Evolutionary conservation across 139 green algal genomes (phyloP), one percentile per base, ranked within the genome.

Genomic region (Tetradesmus obliquus): DNA sequence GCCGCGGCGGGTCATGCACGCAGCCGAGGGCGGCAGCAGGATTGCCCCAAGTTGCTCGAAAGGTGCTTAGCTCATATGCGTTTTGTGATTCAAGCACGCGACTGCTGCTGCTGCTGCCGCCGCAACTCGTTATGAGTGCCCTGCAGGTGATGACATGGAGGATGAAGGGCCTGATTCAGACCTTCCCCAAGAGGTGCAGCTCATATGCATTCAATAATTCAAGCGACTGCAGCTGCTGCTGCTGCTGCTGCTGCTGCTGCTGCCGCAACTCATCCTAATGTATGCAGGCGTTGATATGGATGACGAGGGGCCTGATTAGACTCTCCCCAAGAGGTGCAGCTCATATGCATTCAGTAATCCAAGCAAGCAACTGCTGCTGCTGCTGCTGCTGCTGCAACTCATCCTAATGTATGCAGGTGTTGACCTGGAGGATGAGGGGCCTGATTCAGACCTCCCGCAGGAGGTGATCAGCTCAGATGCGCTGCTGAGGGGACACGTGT

Each of bases 401-500:
- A n/a, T n/a, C n/a, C n/a, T n/a, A n/a, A n/a, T n/a, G n/a, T n/a
- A n/a, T n/a, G 17, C 85, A 66, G 69, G 54, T 53, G 54, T n/a
- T 71, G 72, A n/a, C 57, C 8, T 54, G 58, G 71, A 83, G 10
- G 86, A 71, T 5, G 69, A 72, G 51, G 32, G 55, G 69, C 32
- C 69, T 62, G 55, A n/a, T 19, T 80, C 5, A 80, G 53, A 45
- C 22, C 24, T 55, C 24, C 24, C 24, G 22, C 79, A 84, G 22
- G 24, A 89, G 60, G 32, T 89, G 58, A 22, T 90, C 3, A 12
- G 32, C 22, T 51, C 69, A n/a, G 86, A 90, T 72, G 86, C 86
- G 10, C 71, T 90, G 86, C 86, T 90, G 45, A 71, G 86, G 32
- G 86, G 86, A 13, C 86, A 90, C 53, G 3, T 90, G 53, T 90